Percentiles rank a stretch among this genome's conserved stretches.
Conservation (phyloP, 2,329 filamentous ascomycete genomes). For the Beauveria brongniartii region DNA sequence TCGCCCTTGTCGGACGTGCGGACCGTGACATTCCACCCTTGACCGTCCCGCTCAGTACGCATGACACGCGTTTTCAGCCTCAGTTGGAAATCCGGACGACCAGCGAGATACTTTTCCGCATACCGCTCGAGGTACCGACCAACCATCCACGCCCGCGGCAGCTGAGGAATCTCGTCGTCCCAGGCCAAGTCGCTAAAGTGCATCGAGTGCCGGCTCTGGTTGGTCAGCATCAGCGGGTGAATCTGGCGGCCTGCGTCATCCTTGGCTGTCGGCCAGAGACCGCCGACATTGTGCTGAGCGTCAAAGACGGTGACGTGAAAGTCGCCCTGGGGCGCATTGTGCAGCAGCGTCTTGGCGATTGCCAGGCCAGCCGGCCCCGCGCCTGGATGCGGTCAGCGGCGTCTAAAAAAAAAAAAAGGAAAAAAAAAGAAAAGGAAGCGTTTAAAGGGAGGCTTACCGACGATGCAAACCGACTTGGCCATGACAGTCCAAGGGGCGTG, state of each 20-base stretch:
- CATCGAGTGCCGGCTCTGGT: slow-evolving; percentile 71
- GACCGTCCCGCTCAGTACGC: slow-evolving; percentile 26
- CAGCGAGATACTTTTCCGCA: slow-evolving; percentile 44
- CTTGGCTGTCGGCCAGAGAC: slow-evolving; percentile 61
- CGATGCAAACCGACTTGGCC: slow-evolving; percentile 33
- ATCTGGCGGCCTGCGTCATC: slow-evolving; percentile 43
- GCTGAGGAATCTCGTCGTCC: slow-evolving; percentile 50
- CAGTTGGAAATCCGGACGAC: slow-evolving; percentile 32
- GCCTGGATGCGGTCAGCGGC: slow-evolving; percentile 32
- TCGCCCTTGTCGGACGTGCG: slow-evolving; percentile 25
- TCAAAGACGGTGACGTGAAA: slow-evolving; percentile 69
- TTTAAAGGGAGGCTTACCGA: slow-evolving; percentile 21
- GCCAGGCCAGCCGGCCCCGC: slow-evolving; percentile 62
- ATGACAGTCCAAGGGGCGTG: slow-evolving; percentile 18
- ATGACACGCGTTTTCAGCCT: slow-evolving; percentile 42
- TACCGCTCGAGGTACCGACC: slow-evolving; percentile 65
- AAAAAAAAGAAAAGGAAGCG: no score
- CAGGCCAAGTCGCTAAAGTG: slow-evolving; percentile 66
- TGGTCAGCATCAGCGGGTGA: slow-evolving; percentile 61
- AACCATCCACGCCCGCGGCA: slow-evolving; percentile 71
- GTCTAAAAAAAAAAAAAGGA: background rate
- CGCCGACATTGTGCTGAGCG: slow-evolving; percentile 55
- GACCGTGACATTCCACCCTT: slow-evolving; percentile 34
- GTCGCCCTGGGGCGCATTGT: slow-evolving; percentile 42
- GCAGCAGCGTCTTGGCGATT: slow-evolving; percentile 64